Evolutionary conservation across 2,329 filamentous ascomycete species (phyloP).

Genomic region (Fusarium sp.): DNA sequence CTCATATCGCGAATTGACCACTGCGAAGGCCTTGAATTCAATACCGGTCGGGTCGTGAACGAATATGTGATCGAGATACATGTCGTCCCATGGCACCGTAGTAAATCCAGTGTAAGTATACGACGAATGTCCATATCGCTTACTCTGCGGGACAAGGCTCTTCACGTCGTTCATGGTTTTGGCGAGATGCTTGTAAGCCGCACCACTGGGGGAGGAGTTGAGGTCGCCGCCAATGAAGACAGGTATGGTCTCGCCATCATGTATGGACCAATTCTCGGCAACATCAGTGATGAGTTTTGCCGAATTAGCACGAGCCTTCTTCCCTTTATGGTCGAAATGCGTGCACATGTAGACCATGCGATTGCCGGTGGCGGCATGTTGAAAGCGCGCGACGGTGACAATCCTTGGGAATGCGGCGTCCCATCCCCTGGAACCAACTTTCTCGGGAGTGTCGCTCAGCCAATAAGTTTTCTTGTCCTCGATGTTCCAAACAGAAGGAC

Average conservation of each 20-base stretch:
- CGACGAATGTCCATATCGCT: conserved; percentile 36
- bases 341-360: conserved; percentile 59
- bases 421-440: conserved; percentile 68
- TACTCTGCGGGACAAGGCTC: conserved; percentile 34
- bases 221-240: conserved; percentile 49
- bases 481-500: conserved; percentile 60
- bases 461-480: conserved; percentile 65
- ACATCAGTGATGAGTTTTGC: conserved; percentile 51
- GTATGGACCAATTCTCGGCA: conserved; percentile 40
- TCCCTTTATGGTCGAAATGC: conserved; percentile 61
- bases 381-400: conserved; percentile 57
- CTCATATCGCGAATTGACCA: conserved; percentile 39
- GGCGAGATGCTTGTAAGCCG: conserved; percentile 42
- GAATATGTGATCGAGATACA: conserved; percentile 46
- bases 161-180: conserved; percentile 40
- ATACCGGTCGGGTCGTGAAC: conserved; percentile 40
- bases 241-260: conserved; percentile 27
- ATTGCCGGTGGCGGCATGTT: conserved; percentile 50
- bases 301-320: conserved; percentile 51
- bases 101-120: conserved; percentile 47
- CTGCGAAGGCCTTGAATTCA: conserved; percentile 39
- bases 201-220: conserved; percentile 43
- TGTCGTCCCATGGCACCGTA: conserved; percentile 22
- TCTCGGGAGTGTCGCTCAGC: conserved; percentile 67
- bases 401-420: conserved; percentile 55